Evolutionary conservation across 148 eudicot genomes (phyloP).

Genomic region (Gaultheria prostrata): DNA sequence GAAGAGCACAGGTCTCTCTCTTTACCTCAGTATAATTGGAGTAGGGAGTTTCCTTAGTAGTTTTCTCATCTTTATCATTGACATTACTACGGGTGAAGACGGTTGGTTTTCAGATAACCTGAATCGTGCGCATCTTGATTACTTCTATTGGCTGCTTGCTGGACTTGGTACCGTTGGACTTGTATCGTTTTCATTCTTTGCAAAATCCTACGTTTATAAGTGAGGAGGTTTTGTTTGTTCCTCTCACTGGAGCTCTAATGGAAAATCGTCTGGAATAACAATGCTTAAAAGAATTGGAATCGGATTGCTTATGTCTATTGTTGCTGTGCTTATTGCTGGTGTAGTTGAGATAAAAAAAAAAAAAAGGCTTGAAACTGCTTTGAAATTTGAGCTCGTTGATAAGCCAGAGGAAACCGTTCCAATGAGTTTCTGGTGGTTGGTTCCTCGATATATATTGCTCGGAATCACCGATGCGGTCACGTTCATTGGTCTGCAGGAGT

Average conservation of each 20-base stretch:
- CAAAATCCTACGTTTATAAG: conserved; percentile 32
- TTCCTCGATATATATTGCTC: conserved; percentile 35
- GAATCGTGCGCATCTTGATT: conserved; percentile 59
- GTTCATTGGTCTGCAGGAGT: conserved; percentile 44
- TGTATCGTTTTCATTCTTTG: conserved; percentile 17
- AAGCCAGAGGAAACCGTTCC: conserved; percentile 24
- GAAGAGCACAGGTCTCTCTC: conserved; percentile 36
- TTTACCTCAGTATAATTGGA: conserved; percentile 34
- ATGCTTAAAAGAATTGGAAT: background rate
- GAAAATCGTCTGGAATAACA: too few relatives aligned
- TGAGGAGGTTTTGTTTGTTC: conserved; percentile 8
- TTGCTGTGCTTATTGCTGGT: conserved; percentile 28
- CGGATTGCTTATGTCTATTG: conserved; percentile 18
- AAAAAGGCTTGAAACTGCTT: conserved; percentile 22
- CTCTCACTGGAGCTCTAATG: too few relatives aligned
- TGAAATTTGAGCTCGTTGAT: conserved; percentile 22
- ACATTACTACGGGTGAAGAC: conserved; percentile 19
- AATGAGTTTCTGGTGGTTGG: conserved; percentile 48
- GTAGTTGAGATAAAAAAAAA: conserved; percentile 26
- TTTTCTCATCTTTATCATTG: conserved; percentile 30
- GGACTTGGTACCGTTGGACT: conserved; percentile 23
- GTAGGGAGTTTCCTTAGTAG: conserved; percentile 41
- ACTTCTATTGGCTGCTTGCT: conserved; percentile 64
- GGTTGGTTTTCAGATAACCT: conserved; percentile 62
- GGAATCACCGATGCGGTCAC: conserved; percentile 43